phyloP scores from a whole-genome alignment of 2,329 filamentous ascomycete species.

The Neocatenulostroma microsporum region DNA sequence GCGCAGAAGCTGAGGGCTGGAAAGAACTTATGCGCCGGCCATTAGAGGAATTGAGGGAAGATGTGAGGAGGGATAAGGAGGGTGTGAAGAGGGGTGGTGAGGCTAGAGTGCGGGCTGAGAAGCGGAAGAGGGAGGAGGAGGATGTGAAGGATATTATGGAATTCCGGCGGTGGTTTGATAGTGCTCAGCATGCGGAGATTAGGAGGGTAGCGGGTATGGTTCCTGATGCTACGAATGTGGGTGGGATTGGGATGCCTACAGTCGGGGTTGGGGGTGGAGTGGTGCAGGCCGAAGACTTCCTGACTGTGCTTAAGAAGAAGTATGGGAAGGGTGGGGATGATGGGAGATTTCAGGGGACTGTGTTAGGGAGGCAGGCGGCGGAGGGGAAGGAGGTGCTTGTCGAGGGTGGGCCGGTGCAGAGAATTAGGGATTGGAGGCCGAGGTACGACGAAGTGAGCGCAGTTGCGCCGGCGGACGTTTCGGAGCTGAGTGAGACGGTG shows the following conservation, averaged over 20 bases:
- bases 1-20: slow-evolving; percentile 61
- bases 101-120: slow-evolving; percentile 31
- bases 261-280: slow-evolving; percentile 31
- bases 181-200: slow-evolving; percentile 69
- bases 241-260: slow-evolving; percentile 38
- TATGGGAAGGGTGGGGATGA: slow-evolving; percentile 74
- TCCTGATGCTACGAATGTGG: slow-evolving; percentile 41
- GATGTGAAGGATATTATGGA: slow-evolving; percentile 69
- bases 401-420: slow-evolving; percentile 65
- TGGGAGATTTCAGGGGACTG: slow-evolving; percentile 74
- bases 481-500: not conserved
- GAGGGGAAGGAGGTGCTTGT: slow-evolving; percentile 67
- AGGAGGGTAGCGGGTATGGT: slow-evolving; percentile 65
- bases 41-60: slow-evolving; percentile 34
- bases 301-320: slow-evolving; percentile 70
- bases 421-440: slow-evolving; percentile 57
- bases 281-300: slow-evolving; percentile 40
- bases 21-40: slow-evolving; percentile 43
- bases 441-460: slow-evolving; percentile 6
- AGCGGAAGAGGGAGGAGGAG: slow-evolving; percentile 49
- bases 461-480: not conserved
- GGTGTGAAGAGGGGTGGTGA: slow-evolving; percentile 49
- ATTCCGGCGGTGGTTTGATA: slow-evolving; percentile 72
- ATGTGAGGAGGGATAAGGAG: slow-evolving; percentile 49
- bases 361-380: slow-evolving; percentile 64